These are phyloP conservation scores for Stachybotrys elegans DNA, from an alignment of 2,329 filamentous ascomycete species.

Conservation along the genomic window DNA sequence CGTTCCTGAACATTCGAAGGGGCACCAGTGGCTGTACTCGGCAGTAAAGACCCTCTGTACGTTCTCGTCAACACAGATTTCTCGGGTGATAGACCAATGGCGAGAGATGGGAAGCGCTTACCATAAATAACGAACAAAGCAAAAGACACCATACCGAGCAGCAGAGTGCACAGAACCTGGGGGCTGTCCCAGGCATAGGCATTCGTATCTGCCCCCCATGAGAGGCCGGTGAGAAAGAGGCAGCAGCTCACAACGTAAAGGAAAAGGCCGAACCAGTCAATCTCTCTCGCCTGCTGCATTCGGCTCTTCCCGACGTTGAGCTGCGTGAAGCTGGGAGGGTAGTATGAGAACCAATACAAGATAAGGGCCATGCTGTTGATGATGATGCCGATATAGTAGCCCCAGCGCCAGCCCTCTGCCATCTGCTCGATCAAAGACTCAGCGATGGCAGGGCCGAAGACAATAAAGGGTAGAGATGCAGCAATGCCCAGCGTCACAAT, in stretches of 20 bases:
- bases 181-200: conserved; percentile 37
- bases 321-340: conserved; percentile 39
- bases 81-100: background rate
- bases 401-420: conserved; percentile 40
- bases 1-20: conserved; percentile 34
- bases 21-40: conserved; percentile 35
- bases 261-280: conserved; percentile 41
- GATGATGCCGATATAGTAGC: conserved; percentile 43
- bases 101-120: conserved; percentile 7
- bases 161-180: conserved; percentile 28
- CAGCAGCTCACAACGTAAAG: conserved; percentile 35
- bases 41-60: conserved; percentile 29
- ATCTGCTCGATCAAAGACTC: conserved; percentile 38
- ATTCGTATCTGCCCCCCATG: conserved; percentile 35
- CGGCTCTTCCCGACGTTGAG: conserved; percentile 33
- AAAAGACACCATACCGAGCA: conserved; percentile 31
- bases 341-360: conserved; percentile 39
- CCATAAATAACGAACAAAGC: conserved; percentile 31
- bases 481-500: conserved; percentile 32
- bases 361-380: conserved; percentile 31
- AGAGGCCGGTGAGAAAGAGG: conserved; percentile 37
- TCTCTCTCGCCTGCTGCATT: conserved; percentile 31
- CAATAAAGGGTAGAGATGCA: conserved; percentile 32
- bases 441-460: conserved; percentile 42
- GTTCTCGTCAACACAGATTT: background rate